Conservation (phyloP, 164 flowering plant species). For the Umbilicus rupestris region DNA sequence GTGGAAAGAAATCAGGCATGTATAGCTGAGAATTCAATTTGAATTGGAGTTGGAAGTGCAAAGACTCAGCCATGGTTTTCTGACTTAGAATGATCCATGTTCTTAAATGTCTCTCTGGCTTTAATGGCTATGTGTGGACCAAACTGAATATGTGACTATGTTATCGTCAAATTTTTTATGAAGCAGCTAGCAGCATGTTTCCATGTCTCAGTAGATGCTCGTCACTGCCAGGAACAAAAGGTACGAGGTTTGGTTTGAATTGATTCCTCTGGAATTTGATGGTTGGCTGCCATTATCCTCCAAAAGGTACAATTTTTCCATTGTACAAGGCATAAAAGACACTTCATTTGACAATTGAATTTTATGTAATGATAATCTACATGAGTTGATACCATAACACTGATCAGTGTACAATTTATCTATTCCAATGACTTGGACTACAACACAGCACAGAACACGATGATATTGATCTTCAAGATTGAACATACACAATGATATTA, state of each 20-base stretch:
- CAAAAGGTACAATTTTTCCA: too few species aligned
- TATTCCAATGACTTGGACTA: neutral
- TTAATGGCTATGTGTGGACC: neutral
- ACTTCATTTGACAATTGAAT: too few species aligned
- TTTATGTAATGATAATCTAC: too few species aligned
- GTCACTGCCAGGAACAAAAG: too few species aligned
- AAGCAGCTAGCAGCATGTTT: too few species aligned
- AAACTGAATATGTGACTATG: neutral
- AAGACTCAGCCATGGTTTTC: neutral
- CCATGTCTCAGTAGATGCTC: too few species aligned
- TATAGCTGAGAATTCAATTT: constrained; percentile 5
- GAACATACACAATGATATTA: constrained; percentile 5
- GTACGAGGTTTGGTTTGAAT: too few species aligned
- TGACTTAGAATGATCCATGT: neutral
- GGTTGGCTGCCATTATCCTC: too few species aligned
- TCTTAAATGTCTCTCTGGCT: neutral
- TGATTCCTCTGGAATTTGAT: too few species aligned
- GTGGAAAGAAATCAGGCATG: neutral
- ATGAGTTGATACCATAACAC: too few species aligned
- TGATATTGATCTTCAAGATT: neutral
- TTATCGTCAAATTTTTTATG: neutral
- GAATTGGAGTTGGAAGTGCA: neutral
- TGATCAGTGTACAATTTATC: too few species aligned
- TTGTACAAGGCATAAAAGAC: too few species aligned
- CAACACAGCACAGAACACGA: neutral